These are phyloP conservation scores for Diutina mesorugosa DNA, from an alignment of 1,139 yeast species.

Conservation along the genomic window DNA sequence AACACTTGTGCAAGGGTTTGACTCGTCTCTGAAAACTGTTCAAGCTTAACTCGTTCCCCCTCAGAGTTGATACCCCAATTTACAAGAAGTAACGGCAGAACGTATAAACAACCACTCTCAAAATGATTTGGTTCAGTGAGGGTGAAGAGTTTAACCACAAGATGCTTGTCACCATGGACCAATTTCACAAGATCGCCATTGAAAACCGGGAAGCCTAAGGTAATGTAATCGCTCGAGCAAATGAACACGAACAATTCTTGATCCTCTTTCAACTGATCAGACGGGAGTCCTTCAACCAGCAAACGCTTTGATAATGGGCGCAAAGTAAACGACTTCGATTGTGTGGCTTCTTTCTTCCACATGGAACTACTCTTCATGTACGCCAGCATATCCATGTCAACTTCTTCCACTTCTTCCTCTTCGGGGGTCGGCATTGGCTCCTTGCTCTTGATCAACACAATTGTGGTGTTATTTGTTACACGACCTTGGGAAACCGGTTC, in stretches of 20 bases:
- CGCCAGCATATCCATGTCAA: slow-evolving; percentile 21
- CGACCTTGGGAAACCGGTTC: slow-evolving; percentile 68
- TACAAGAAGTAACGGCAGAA: slow-evolving; percentile 54
- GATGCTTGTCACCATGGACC: slow-evolving; percentile 10
- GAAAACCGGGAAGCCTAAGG: slow-evolving; percentile 42
- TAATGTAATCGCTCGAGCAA: slow-evolving; percentile 37
- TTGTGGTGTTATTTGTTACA: slow-evolving; percentile 26
- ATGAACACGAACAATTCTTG: slow-evolving; percentile 38
- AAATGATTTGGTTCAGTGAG: slow-evolving; percentile 52
- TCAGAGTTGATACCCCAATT: slow-evolving; percentile 28
- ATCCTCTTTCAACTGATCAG: slow-evolving; percentile 25
- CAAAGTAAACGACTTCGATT: slow-evolving; percentile 8
- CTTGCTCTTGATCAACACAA: slow-evolving; percentile 39
- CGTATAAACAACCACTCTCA: slow-evolving; percentile 24
- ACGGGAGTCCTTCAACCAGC: slow-evolving; percentile 12
- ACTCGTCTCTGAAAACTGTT: slow-evolving; percentile 7
- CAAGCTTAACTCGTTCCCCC: slow-evolving; percentile 17
- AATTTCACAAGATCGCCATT: slow-evolving; percentile 55
- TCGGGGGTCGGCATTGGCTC: slow-evolving; percentile 4
- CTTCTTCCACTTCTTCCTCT: slow-evolving; percentile 5
- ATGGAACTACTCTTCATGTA: slow-evolving; percentile 20
- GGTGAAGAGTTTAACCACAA: slow-evolving; percentile 41
- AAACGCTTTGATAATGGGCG: slow-evolving; percentile 20
- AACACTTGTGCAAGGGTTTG: slow-evolving; percentile 8
- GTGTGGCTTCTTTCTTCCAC: slow-evolving; percentile 8